A percentile compares a stretch with the other conserved stretches of the same genome.
phyloP scores from a whole-genome alignment of 2,329 filamentous ascomycete genomes.

The Dothistroma pini region DNA sequence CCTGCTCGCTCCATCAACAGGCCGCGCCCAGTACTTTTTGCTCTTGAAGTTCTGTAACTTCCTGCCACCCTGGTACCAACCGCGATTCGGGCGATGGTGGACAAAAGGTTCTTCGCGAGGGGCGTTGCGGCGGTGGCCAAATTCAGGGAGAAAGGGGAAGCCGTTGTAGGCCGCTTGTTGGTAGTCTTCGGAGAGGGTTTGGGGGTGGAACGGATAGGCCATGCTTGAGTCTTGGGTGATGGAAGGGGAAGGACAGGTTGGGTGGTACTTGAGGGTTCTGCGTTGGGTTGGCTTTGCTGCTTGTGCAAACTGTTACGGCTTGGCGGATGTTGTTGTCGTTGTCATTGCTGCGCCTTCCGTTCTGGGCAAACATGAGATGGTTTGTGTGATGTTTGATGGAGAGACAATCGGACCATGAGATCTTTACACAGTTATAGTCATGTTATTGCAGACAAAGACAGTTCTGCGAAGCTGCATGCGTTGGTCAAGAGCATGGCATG shows the following conservation, averaged over 20 bases:
- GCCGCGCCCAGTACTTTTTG: constrained; percentile 45
- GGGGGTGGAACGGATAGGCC: constrained; percentile 18
- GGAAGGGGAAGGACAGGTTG: neutral
- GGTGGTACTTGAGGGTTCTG: neutral
- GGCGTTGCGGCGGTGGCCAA: constrained; percentile 24
- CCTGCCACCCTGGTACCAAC: constrained; percentile 28
- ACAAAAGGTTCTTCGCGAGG: constrained; percentile 30
- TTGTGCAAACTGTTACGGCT: neutral
- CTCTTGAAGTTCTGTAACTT: constrained; percentile 31
- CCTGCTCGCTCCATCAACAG: constrained; percentile 41
- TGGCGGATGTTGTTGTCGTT: neutral
- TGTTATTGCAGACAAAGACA: neutral
- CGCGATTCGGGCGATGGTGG: constrained; percentile 18
- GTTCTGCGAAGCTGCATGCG: neutral
- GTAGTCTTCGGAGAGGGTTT: constrained; percentile 20
- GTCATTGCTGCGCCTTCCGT: constrained; percentile 1
- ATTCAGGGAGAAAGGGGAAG: constrained; percentile 25
- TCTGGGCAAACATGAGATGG: constrained; percentile 6
- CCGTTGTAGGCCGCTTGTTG: constrained; percentile 24
- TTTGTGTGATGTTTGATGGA: constrained; percentile 5
- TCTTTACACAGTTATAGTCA: neutral
- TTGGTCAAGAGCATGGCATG: neutral
- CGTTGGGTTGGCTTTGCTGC: neutral
- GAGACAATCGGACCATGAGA: neutral
- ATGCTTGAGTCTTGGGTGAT: constrained; percentile 5